A percentile compares a stretch with the other conserved stretches of the same genome.
Evolutionary conservation across 78 protist genomes (phyloP).

Genomic region (Planoprotostelium fungivorum): DNA sequence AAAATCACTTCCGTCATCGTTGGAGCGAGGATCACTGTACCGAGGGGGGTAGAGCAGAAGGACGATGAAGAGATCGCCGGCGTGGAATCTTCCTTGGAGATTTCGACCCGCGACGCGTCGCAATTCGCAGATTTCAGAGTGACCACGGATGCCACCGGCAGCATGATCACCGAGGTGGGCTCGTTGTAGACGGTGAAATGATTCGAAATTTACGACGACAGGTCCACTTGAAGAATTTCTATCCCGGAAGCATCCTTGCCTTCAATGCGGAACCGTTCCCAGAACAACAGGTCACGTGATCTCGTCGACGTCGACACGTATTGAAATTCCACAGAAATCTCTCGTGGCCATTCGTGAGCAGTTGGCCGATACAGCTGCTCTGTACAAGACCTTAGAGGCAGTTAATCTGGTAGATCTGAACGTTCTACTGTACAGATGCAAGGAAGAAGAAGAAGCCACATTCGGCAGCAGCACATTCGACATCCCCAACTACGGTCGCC

Average conservation of each 20-base stretch:
- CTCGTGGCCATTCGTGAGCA: background rate
- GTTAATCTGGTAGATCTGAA: slow-evolving; percentile 45
- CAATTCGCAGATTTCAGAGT: background rate
- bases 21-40: slow-evolving; percentile 40
- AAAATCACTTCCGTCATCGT: slow-evolving; percentile 27
- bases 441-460: slow-evolving; percentile 39
- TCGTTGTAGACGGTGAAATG: too few relatives aligned
- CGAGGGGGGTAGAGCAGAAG: background rate
- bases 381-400: background rate
- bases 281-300: background rate
- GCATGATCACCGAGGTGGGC: background rate
- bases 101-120: background rate
- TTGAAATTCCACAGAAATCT: background rate
- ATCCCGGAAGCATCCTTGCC: slow-evolving; percentile 30
- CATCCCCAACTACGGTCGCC: slow-evolving; percentile 14
- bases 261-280: slow-evolving; percentile 25
- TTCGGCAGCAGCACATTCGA: slow-evolving; percentile 24
- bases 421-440: slow-evolving; percentile 36
- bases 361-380: background rate
- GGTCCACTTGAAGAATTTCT: slow-evolving; percentile 29
- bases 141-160: background rate
- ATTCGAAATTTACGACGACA: too few relatives aligned
- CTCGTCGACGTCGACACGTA: background rate
- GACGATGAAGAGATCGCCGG: background rate
- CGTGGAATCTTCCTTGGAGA: background rate